These are phyloP conservation scores for Penicillium lagena DNA, from an alignment of 495 filamentous ascomycete genomes.

Conservation along the genomic window DNA sequence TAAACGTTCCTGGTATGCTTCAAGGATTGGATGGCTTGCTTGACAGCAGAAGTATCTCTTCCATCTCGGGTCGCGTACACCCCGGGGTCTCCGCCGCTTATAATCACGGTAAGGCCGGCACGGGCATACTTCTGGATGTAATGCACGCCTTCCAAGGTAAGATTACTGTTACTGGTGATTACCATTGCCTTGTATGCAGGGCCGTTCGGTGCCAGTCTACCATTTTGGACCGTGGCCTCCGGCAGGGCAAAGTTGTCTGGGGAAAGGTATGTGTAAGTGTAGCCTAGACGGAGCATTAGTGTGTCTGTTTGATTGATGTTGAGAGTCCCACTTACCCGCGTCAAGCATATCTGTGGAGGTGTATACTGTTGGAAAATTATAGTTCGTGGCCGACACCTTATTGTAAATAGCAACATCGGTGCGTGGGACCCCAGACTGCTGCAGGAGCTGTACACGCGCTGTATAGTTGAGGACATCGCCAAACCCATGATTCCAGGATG, in stretches of 20 bases:
- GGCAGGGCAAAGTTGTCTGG: constrained; percentile 39
- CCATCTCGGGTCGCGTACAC: constrained; percentile 12
- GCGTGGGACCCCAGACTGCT: constrained; percentile 33
- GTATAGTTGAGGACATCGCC: constrained; percentile 33
- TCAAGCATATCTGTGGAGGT: constrained; percentile 10
- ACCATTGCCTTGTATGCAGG: constrained; percentile 41
- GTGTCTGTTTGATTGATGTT: too few species aligned
- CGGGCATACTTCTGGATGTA: constrained; percentile 31
- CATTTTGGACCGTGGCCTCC: constrained; percentile 23
- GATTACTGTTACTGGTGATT: constrained; percentile 26
- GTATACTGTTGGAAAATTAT: constrained; percentile 10
- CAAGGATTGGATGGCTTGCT: constrained; percentile 7
- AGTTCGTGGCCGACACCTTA: constrained; percentile 14
- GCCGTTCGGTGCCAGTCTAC: constrained; percentile 28
- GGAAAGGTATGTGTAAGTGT: constrained; percentile 43
- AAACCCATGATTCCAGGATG: constrained; percentile 34
- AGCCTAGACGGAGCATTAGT: constrained; percentile 21
- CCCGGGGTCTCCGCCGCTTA: constrained; percentile 21
- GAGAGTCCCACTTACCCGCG: constrained; percentile 1
- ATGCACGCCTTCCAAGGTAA: constrained; percentile 27
- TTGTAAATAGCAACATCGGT: constrained; percentile 37
- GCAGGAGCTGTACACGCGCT: constrained; percentile 27
- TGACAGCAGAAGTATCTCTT: background rate
- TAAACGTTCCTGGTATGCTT: constrained; percentile 15
- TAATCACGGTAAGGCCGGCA: constrained; percentile 35